Conservation (phyloP, 2,329 filamentous ascomycete genomes). For the Aspergillus brasiliensis region DNA sequence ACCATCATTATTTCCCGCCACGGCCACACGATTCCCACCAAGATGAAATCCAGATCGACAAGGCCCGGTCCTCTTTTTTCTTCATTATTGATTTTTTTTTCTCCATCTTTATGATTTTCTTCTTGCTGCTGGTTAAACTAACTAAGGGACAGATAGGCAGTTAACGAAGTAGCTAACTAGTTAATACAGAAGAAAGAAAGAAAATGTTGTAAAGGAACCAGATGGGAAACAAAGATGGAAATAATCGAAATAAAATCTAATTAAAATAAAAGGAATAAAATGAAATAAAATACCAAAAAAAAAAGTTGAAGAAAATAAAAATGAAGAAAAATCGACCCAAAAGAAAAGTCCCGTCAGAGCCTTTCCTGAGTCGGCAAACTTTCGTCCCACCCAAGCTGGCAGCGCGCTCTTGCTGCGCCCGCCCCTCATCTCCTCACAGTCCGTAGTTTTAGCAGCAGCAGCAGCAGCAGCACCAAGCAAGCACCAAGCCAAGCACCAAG, state of each 20-base stretch:
- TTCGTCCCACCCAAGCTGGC: slow-evolving; percentile 22
- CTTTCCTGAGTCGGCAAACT: slow-evolving; percentile 21
- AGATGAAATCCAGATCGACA: slow-evolving; percentile 18
- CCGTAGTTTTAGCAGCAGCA: background rate
- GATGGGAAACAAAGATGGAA: background rate
- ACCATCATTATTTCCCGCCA: slow-evolving; percentile 5
- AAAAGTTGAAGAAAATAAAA: background rate
- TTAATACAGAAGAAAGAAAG: background rate
- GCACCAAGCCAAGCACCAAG: background rate
- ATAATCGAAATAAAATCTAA: background rate
- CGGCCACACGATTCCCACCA: slow-evolving; percentile 14
- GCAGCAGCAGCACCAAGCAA: background rate
- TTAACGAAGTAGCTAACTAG: background rate
- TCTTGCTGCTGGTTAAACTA: too few relatives aligned
- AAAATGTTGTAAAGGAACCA: background rate
- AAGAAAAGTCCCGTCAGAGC: background rate
- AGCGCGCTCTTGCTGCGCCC: slow-evolving; percentile 16
- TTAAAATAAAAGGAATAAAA: background rate
- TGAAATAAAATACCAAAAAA: background rate
- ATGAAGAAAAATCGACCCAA: too few relatives aligned
- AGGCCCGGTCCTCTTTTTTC: slow-evolving; percentile 1
- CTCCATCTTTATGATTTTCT: too few relatives aligned
- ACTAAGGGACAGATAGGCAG: background rate
- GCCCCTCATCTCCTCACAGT: slow-evolving; percentile 22
- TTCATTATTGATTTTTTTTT: background rate